A percentile compares a stretch with the other conserved stretches of the same genome.
Conservation (phyloP, 257 asterid species). For the Pogostemon cablin region DNA sequence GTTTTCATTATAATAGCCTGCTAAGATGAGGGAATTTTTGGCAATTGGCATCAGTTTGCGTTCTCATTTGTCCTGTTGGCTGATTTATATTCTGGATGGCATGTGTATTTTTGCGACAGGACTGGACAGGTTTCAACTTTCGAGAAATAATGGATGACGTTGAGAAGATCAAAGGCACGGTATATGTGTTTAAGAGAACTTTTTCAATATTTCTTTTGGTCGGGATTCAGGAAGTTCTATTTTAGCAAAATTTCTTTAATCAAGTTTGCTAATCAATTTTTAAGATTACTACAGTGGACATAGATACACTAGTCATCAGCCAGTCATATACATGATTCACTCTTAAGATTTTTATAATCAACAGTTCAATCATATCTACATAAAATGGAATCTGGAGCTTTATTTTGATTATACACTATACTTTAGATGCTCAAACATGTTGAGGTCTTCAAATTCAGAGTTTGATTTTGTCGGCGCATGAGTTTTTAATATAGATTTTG, state of each 20-base stretch:
- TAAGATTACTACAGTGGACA: too few species aligned
- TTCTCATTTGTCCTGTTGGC: conserved; percentile 24
- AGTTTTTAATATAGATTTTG: background rate
- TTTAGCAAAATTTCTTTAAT: background rate
- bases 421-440: background rate
- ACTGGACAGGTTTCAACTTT: conserved; percentile 95
- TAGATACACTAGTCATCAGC: too few species aligned
- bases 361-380: conserved; percentile 1
- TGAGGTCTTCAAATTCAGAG: background rate
- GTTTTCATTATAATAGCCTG: conserved; percentile 14
- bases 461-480: background rate
- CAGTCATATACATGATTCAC: background rate
- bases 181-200: conserved; percentile 43
- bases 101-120: conserved; percentile 59
- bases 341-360: background rate
- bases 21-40: conserved; percentile 10
- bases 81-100: conserved; percentile 19
- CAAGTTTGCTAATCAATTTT: too few species aligned
- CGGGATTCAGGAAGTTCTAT: background rate
- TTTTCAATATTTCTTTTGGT: conserved; percentile 12
- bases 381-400: background rate
- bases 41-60: conserved; percentile 7
- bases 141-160: conserved; percentile 95
- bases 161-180: conserved; percentile 99
- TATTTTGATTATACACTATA: background rate